These are phyloP conservation scores for Discostella pseudostelligera DNA, from an alignment of 108 stramenopile genomes.

Conservation along the genomic window DNA sequence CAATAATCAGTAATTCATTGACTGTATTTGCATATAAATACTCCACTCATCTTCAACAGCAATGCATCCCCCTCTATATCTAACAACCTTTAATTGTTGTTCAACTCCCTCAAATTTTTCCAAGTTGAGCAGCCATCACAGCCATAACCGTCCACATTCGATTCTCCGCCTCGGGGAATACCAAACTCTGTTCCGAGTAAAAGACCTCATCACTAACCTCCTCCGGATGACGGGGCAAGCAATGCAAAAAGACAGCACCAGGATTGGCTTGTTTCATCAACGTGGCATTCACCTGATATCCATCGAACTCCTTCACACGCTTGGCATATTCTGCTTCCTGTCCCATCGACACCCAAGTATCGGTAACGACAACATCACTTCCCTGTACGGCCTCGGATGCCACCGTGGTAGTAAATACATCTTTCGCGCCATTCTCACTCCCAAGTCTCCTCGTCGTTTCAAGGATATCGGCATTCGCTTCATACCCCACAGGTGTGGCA, in stretches of 20 bases:
- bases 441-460: slow-evolving; percentile 62
- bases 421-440: slow-evolving; percentile 53
- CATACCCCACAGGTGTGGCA: slow-evolving; percentile 91
- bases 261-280: slow-evolving; percentile 87
- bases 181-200: slow-evolving; percentile 85
- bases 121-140: slow-evolving; percentile 92
- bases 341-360: slow-evolving; percentile 98
- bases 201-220: slow-evolving; percentile 97
- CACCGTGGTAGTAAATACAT: slow-evolving; percentile 63
- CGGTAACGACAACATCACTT: slow-evolving; percentile 92
- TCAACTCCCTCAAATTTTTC: slow-evolving; percentile 56
- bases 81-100: too few relatives aligned
- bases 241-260: slow-evolving; percentile 93
- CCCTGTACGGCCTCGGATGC: slow-evolving; percentile 88
- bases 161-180: slow-evolving; percentile 96
- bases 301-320: slow-evolving; percentile 87
- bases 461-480: slow-evolving; percentile 71
- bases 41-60: too few relatives aligned
- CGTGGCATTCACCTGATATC: slow-evolving; percentile 88
- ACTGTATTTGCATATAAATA: too few relatives aligned
- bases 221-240: slow-evolving; percentile 94
- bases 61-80: too few relatives aligned
- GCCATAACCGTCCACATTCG: slow-evolving; percentile 99
- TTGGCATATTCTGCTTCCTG: slow-evolving; percentile 92
- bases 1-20: too few relatives aligned